These are phyloP conservation scores for Zalerion maritima DNA, from an alignment of 495 filamentous ascomycete species.

Conservation along the genomic window DNA sequence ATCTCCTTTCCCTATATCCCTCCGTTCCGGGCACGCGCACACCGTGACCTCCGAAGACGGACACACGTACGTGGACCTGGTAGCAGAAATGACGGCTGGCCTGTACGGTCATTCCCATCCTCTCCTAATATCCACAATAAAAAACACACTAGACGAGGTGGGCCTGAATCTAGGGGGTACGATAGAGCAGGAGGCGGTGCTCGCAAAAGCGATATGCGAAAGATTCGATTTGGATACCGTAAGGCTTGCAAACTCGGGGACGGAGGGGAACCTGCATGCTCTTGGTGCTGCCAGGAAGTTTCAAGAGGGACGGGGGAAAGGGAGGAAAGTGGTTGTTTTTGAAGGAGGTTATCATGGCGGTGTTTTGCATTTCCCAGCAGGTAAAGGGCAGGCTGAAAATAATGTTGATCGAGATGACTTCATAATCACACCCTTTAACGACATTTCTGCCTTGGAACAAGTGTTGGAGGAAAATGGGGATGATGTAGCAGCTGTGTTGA, in stretches of 20 bases:
- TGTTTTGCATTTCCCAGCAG: conserved; percentile 23
- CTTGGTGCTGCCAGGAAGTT: conserved; percentile 24
- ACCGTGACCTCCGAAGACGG: conserved; percentile 27
- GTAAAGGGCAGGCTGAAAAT: conserved; percentile 10
- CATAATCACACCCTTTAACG: conserved; percentile 36
- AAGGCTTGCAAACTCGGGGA: conserved; percentile 38
- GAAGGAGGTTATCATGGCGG: conserved; percentile 42
- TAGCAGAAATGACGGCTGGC: conserved; percentile 38
- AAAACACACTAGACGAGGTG: conserved; percentile 16
- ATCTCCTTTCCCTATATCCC: conserved; percentile 39
- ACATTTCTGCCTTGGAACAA: conserved; percentile 21
- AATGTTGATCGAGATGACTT: conserved; percentile 29
- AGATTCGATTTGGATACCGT: conserved; percentile 31
- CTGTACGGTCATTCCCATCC: conserved; percentile 40
- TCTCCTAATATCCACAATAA: conserved; percentile 21
- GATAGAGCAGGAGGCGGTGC: conserved; percentile 22
- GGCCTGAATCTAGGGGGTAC: conserved; percentile 30
- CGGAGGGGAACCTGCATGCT: conserved; percentile 37
- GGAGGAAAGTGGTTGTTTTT: conserved; percentile 33
- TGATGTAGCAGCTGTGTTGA: conserved; percentile 38
- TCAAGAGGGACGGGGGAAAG: conserved; percentile 14
- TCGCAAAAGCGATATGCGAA: conserved; percentile 23
- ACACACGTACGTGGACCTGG: conserved; percentile 32
- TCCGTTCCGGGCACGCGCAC: conserved; percentile 23
- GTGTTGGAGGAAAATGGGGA: conserved; percentile 17